phyloP scores from a whole-genome alignment of 176 grass and related monocot species.

The Carex scoparia region DNA sequence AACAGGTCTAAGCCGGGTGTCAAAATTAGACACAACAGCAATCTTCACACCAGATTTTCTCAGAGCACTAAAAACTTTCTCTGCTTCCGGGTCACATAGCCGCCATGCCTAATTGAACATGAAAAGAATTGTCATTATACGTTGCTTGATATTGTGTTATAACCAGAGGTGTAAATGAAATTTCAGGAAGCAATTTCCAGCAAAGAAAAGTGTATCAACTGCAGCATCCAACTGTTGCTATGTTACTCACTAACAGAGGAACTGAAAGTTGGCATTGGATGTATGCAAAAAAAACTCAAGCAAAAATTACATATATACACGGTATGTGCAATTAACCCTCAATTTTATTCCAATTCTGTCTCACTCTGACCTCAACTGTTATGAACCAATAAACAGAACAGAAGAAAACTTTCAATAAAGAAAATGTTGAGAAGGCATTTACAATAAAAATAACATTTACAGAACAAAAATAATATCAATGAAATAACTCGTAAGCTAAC shows the following conservation, averaged over 20 bases:
- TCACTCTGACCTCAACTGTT: background rate
- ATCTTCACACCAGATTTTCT: slow-evolving; percentile 87
- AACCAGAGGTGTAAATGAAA: background rate
- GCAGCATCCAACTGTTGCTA: background rate
- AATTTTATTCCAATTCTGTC: background rate
- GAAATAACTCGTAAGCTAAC: slow-evolving; percentile 27
- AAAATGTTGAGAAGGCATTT: background rate
- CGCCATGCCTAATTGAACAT: slow-evolving; percentile 65
- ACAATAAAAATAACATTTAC: background rate
- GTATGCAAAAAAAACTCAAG: too few relatives aligned
- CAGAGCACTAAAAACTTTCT: slow-evolving; percentile 64
- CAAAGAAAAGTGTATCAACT: background rate
- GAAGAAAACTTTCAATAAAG: background rate
- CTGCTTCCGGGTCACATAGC: slow-evolving; percentile 81
- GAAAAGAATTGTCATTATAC: slow-evolving; percentile 13
- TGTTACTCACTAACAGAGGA: background rate
- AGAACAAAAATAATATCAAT: background rate
- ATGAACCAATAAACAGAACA: background rate
- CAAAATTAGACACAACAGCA: slow-evolving; percentile 93
- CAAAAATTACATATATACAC: background rate
- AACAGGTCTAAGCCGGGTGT: slow-evolving; percentile 79
- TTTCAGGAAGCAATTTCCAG: background rate
- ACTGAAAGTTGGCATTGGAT: background rate
- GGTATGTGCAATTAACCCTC: background rate
- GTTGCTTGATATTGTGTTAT: background rate